phyloP scores from a whole-genome alignment of 345 rosid genomes.

The Melaleuca alternifolia region DNA sequence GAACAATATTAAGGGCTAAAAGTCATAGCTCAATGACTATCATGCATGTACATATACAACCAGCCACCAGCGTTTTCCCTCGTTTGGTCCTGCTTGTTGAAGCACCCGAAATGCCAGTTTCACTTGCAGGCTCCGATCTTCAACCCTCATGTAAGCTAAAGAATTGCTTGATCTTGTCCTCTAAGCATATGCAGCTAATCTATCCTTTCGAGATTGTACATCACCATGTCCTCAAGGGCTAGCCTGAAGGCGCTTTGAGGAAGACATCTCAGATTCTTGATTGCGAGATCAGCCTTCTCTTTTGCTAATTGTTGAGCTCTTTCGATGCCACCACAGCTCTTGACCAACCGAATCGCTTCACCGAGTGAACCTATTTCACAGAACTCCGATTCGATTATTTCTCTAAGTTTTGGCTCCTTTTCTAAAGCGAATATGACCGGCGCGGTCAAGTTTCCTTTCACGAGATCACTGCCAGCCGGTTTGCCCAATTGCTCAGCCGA shows the following conservation, averaged over 20 bases:
- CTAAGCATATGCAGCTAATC: conserved; percentile 19
- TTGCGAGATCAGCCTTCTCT: conserved; percentile 73
- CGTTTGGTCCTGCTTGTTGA: neutral
- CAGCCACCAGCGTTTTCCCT: neutral
- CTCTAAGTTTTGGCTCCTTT: conserved; percentile 69
- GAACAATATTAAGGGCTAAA: conserved; percentile 10
- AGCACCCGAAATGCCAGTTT: neutral
- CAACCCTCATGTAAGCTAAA: neutral
- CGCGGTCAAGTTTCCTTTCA: conserved; percentile 83
- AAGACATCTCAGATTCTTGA: conserved; percentile 59
- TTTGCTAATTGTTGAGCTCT: conserved; percentile 65
- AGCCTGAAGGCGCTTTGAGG: conserved; percentile 43
- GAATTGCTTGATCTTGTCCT: neutral
- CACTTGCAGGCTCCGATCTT: neutral
- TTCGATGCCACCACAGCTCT: conserved; percentile 61
- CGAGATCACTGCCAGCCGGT: conserved; percentile 82
- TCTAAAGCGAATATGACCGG: conserved; percentile 80
- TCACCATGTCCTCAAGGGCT: conserved; percentile 75
- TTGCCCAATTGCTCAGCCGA: conserved; percentile 91
- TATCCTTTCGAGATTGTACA: conserved; percentile 84
- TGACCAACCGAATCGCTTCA: conserved; percentile 62
- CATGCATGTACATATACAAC: conserved; percentile 10
- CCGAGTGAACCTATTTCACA: conserved; percentile 73
- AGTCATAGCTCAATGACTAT: conserved; percentile 17
- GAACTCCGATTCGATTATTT: conserved; percentile 85